Evolutionary conservation across 306 rosid genomes (phyloP).

Genomic region (Ochetophila trinervis): DNA sequence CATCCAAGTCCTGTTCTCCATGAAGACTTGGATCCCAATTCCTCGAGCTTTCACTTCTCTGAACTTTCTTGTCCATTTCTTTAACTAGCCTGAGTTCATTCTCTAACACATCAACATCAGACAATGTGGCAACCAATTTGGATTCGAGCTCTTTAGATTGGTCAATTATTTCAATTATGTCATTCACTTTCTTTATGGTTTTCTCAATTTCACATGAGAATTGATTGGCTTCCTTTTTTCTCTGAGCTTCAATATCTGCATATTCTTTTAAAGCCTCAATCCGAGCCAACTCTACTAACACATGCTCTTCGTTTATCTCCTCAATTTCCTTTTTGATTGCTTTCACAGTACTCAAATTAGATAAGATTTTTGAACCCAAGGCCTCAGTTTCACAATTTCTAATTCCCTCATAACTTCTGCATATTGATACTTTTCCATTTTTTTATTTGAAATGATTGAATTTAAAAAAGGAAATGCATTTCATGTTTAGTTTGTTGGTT

Average conservation of each 20-base stretch:
- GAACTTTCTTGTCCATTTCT: constrained; percentile 39
- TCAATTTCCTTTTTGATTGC: constrained; percentile 59
- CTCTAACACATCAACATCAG: constrained; percentile 61
- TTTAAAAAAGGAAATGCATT: too few species aligned
- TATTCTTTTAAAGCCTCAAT: constrained; percentile 82
- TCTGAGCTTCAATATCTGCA: constrained; percentile 46
- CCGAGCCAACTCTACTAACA: constrained; percentile 74
- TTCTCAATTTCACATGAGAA: constrained; percentile 41
- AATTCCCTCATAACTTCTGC: constrained; percentile 58
- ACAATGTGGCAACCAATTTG: constrained; percentile 52
- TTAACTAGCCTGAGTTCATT: constrained; percentile 50
- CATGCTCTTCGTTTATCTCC: constrained; percentile 71
- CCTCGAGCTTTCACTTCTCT: constrained; percentile 35
- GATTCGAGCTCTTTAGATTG: constrained; percentile 57
- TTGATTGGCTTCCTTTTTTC: constrained; percentile 49
- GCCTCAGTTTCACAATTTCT: constrained; percentile 50
- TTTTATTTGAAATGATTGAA: too few species aligned
- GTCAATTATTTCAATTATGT: constrained; percentile 44
- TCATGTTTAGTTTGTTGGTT: too few species aligned
- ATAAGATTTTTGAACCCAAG: constrained; percentile 35
- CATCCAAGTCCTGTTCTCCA: constrained; percentile 38
- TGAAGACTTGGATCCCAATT: constrained; percentile 25
- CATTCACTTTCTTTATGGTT: constrained; percentile 39
- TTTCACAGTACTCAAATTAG: constrained; percentile 40
- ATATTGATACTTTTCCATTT: constrained; percentile 35